Evolutionary conservation across 108 stramenopile species (phyloP), one percentile per base, ranked within the genome.

Genomic region (Discostella stelligeroides): DNA sequence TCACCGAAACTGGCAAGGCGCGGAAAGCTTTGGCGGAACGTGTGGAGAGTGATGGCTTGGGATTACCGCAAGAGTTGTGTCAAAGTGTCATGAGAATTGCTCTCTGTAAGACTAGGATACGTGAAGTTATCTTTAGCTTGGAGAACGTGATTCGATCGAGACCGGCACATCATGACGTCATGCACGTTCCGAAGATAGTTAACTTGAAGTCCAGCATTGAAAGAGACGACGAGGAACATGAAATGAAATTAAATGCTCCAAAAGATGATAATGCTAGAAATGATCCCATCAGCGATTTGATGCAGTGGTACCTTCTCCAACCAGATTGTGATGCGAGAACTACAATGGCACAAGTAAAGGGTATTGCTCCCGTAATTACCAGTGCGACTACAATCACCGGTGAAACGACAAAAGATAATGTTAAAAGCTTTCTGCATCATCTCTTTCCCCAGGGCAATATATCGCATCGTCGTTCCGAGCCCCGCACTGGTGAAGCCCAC

Each of bases 41-140:
- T 40, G 75, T 82, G 48, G 75, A 77, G 43, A 51, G 23, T 12
- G 49, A 42, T 27, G 72, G 53, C 8, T 18, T 49, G 1, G 73
- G 75, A 18, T 60, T 80, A 0, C 82, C 87, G 4, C 87, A 91
- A 81, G 89, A 90, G 63, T 63, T 91, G 65, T 75, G 76, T 8
- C 88, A 91, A 72, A 80, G 84, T 27, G 45, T 91, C 48, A 62
- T 83, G 34, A 72, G 77, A 48, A 49, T 88, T 54, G 79, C 85
- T 14, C 49, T 63, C 1, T 73, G 80, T 10, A 84, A 90, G 62
- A 75, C 64, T 57, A 82, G 80, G 30, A 76, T 91, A 30, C 76
- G 84, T 40, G 53, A 85, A 1, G 55, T 80, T 4, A 68, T 91
- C 42, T 40, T 60, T 14, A 69, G 58, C 34, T 60, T 94, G 50